Evolutionary conservation across 108 stramenopile species (phyloP).

Genomic region (Nannochloropsis granulata): DNA sequence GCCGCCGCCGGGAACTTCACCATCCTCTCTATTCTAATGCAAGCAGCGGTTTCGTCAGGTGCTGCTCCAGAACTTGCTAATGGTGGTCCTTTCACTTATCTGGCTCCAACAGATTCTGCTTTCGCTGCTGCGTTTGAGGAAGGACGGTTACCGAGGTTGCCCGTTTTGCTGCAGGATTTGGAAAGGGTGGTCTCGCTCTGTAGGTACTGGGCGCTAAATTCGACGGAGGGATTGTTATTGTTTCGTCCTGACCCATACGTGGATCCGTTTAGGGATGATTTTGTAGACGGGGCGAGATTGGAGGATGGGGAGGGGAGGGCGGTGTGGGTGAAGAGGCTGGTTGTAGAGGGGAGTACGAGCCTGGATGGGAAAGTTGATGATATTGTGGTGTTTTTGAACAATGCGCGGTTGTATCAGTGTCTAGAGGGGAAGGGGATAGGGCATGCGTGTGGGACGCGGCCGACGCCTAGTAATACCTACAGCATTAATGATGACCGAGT

Average conservation of each 20-base stretch:
- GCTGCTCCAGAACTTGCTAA: not conserved
- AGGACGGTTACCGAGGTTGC: not conserved
- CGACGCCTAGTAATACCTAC: conserved; percentile 22
- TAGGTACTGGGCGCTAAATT: not conserved
- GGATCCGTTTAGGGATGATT: not conserved
- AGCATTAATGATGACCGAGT: conserved; percentile 8
- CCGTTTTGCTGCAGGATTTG: not conserved
- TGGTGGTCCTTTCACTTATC: not conserved
- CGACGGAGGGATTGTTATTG: not conserved
- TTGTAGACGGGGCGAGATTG: not conserved
- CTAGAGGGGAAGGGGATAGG: conserved; percentile 4
- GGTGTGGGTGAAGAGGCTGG: not conserved
- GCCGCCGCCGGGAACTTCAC: not conserved
- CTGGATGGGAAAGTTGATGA: not conserved
- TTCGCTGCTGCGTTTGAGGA: not conserved
- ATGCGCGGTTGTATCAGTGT: conserved; percentile 12
- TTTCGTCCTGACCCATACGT: not conserved
- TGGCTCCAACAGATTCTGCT: not conserved
- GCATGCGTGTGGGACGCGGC: conserved; percentile 12
- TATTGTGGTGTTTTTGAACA: not conserved
- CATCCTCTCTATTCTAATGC: not conserved
- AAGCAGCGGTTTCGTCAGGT: not conserved
- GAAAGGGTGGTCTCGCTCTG: not conserved
- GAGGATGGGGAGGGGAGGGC: not conserved
- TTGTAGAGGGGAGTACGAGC: not conserved